A percentile compares a stretch with the other conserved stretches of the same genome.
Conservation (phyloP, 2,329 filamentous ascomycete genomes). For the Thermothelomyces thermophilus region DNA sequence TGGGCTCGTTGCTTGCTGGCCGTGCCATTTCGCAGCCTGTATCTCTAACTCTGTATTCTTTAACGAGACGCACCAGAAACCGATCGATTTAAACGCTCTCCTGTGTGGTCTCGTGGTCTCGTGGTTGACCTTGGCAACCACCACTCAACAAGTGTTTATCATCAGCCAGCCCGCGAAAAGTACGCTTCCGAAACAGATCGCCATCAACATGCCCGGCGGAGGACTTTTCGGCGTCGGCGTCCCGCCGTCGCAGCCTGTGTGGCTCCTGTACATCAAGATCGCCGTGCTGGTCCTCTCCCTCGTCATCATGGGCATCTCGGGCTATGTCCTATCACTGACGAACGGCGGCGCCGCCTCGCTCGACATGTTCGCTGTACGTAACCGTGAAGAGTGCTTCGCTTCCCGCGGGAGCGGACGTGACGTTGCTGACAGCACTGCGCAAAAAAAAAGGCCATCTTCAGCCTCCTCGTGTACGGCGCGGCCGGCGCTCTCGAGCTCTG, state of each 20-base stretch:
- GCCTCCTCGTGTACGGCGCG: conserved; percentile 36
- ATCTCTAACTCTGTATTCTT: neutral
- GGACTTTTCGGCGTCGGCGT: conserved; percentile 34
- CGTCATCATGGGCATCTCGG: conserved; percentile 35
- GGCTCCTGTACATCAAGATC: conserved; percentile 34
- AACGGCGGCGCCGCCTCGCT: conserved; percentile 35
- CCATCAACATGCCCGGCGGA: conserved; percentile 13
- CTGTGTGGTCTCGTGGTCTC: too few relatives aligned
- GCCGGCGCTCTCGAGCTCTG: conserved; percentile 33
- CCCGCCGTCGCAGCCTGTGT: conserved; percentile 32
- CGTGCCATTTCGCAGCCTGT: too few relatives aligned
- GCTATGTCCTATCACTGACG: conserved; percentile 35
- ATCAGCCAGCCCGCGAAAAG: neutral
- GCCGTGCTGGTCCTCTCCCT: conserved; percentile 36
- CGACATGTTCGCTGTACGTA: conserved; percentile 41
- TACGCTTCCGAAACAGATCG: neutral
- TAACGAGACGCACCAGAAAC: too few relatives aligned
- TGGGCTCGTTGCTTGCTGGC: too few relatives aligned
- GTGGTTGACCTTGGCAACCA: too few relatives aligned
- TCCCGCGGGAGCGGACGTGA: conserved; percentile 5
- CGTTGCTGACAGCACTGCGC: neutral
- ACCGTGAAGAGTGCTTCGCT: conserved; percentile 21
- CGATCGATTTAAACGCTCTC: too few relatives aligned
- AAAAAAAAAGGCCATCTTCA: conserved; percentile 35
- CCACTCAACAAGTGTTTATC: too few relatives aligned